These are phyloP conservation scores for Alternaria consortialis DNA, from an alignment of 2,329 filamentous ascomycete genomes.

Conservation along the genomic window DNA sequence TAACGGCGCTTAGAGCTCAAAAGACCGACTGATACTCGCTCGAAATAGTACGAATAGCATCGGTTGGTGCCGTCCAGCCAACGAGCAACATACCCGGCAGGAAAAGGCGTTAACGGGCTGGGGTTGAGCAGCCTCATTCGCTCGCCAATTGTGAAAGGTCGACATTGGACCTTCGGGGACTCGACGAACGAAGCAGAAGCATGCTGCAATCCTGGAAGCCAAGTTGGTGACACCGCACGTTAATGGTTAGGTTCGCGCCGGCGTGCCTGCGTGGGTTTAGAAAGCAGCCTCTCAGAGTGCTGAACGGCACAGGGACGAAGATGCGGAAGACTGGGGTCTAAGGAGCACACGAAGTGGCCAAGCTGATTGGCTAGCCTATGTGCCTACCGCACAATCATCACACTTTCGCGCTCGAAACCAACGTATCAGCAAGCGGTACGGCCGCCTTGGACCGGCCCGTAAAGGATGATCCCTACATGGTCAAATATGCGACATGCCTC, in stretches of 20 bases:
- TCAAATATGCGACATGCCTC: slow-evolving; percentile 20
- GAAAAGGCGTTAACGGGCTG: slow-evolving; percentile 48
- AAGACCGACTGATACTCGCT: slow-evolving; percentile 43
- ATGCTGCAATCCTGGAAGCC: slow-evolving; percentile 42
- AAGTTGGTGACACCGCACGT: slow-evolving; percentile 42
- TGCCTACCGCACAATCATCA: slow-evolving; percentile 36
- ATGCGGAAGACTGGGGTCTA: slow-evolving; percentile 33
- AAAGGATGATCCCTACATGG: slow-evolving; percentile 28
- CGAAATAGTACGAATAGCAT: slow-evolving; percentile 48
- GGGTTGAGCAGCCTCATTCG: slow-evolving; percentile 40
- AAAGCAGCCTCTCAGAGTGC: slow-evolving; percentile 39
- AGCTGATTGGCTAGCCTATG: slow-evolving; percentile 16
- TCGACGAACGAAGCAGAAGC: slow-evolving; percentile 39
- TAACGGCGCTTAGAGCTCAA: slow-evolving; percentile 49
- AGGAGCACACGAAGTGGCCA: slow-evolving; percentile 26
- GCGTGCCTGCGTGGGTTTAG: slow-evolving; percentile 47
- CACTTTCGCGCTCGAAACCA: slow-evolving; percentile 22
- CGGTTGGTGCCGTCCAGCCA: slow-evolving; percentile 37
- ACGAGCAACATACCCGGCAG: slow-evolving; percentile 36
- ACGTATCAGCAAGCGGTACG: slow-evolving; percentile 34
- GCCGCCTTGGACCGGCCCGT: slow-evolving; percentile 36
- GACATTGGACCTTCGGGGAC: slow-evolving; percentile 36
- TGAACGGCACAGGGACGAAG: slow-evolving; percentile 32
- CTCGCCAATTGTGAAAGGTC: slow-evolving; percentile 32
- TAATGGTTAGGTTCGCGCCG: slow-evolving; percentile 47